These are phyloP conservation scores for Penicillium lagena DNA, from an alignment of 495 filamentous ascomycete species.

Conservation along the genomic window DNA sequence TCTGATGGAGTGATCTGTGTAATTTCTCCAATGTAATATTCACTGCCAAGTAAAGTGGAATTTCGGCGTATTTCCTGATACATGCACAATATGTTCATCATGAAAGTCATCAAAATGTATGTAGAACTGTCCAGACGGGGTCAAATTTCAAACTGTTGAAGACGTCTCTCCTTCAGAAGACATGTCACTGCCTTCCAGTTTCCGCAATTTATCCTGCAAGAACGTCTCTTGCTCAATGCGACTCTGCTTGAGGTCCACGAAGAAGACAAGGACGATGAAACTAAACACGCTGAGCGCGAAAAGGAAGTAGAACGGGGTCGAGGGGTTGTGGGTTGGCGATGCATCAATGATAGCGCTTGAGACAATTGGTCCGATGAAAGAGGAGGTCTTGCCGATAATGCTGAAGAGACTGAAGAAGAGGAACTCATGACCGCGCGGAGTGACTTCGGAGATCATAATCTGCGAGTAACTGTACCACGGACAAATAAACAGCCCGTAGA, in stretches of 20 bases:
- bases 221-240: slow-evolving; percentile 45
- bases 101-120: too few species aligned
- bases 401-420: slow-evolving; percentile 62
- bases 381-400: slow-evolving; percentile 58
- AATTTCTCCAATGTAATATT: too few species aligned
- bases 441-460: slow-evolving; percentile 63
- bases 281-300: slow-evolving; percentile 51
- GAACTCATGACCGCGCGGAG: slow-evolving; percentile 58
- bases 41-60: too few species aligned
- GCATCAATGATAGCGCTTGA: slow-evolving; percentile 63
- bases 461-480: slow-evolving; percentile 65
- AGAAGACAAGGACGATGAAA: slow-evolving; percentile 40
- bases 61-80: too few species aligned
- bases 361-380: slow-evolving; percentile 59
- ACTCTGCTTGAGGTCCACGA: slow-evolving; percentile 55
- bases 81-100: too few species aligned
- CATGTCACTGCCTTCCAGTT: slow-evolving; percentile 2
- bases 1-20: too few species aligned
- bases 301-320: slow-evolving; percentile 59
- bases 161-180: neutral
- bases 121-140: too few species aligned
- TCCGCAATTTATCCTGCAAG: slow-evolving; percentile 13
- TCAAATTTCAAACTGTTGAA: too few species aligned
- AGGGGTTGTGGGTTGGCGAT: slow-evolving; percentile 43
- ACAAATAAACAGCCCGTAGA: slow-evolving; percentile 60